Evolutionary conservation across 176 grass and related monocot species (phyloP).

Genomic region (Oryza meyeriana): DNA sequence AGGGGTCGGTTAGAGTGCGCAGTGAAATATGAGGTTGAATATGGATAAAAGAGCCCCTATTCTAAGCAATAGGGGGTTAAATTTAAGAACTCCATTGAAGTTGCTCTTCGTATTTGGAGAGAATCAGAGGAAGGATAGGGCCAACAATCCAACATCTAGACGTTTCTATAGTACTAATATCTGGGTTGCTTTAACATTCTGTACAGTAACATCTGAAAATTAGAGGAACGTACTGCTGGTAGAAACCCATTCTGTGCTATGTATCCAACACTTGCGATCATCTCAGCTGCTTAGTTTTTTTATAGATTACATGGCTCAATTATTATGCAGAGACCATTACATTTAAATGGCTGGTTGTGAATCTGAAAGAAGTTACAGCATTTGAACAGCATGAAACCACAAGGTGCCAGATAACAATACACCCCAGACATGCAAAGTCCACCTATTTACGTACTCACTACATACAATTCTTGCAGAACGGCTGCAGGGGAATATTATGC

Average conservation of each 20-base stretch:
- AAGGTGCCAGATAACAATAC: not conserved
- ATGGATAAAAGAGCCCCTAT: too few species aligned
- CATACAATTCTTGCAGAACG: conserved; percentile 16
- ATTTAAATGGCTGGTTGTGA: conserved; percentile 7
- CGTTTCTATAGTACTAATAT: too few species aligned
- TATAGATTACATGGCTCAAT: not conserved
- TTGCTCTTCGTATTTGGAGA: too few species aligned
- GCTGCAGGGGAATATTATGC: not conserved
- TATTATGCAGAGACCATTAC: conserved; percentile 20
- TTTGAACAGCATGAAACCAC: not conserved
- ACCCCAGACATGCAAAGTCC: not conserved
- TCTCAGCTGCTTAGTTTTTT: not conserved
- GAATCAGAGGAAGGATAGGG: too few species aligned
- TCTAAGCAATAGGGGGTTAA: too few species aligned
- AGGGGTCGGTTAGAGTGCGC: too few species aligned
- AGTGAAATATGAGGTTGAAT: too few species aligned
- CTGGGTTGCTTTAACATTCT: too few species aligned
- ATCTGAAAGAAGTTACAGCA: not conserved
- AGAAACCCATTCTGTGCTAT: not conserved
- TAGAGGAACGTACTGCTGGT: not conserved
- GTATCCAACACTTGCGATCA: not conserved
- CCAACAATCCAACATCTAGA: too few species aligned
- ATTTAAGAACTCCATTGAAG: too few species aligned
- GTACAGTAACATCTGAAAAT: not conserved
- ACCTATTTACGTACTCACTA: not conserved